Evolutionary conservation across 2,329 filamentous ascomycete genomes (phyloP), one percentile per base, ranked within the genome.

Genomic region (Aspergillus flavus): DNA sequence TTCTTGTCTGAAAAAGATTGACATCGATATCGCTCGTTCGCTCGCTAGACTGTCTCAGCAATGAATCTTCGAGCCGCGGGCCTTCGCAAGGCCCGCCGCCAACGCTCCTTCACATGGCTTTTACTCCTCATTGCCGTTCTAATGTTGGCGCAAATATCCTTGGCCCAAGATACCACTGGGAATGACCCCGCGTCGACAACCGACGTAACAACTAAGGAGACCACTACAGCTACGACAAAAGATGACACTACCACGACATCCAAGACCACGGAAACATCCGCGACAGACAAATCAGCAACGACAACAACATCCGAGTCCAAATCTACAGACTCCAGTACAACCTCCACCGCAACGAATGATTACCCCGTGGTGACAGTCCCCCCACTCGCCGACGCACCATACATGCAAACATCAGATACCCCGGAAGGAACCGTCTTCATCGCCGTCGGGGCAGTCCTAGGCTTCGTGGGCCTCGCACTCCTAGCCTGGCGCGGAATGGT

Each of bases 401-500:
- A 92, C 76, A 97, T 98, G 92, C 90, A 94, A 74, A 89, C 90
- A 72, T 96, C 93, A 0, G 89, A 81, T 59, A 84, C 94, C 12
- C 95, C 95, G 2, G 91, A 98, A 73, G 95, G 95, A 60, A 97
- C 94, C 4, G 91, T 99, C 63, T 99, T 99, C 81, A 99, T 99
- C 72, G 91, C 89, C 26, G 95, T 98, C 1, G 95, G 95, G 53
- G 91, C 93, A 30, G 90, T 93, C 32, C 86, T 99, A 7, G 95
- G 92, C 19, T 90, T 93, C 68, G 87, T 97, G 67, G 92, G 89
- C 12, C 82, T 93, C 10, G 89, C 88, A n/a, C 87, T 98, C 52
- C 84, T 99, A 14, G 84, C 91, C 62, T 99, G 95, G 95, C 92
- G 94, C 64, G 89, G 85, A 57, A 86, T 97, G 61, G 89, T 97